Evolutionary conservation across 202 grass and related monocot species (phyloP), one percentile per base, ranked within the genome.

Genomic region (Thinopyrum obtusiflorum): DNA sequence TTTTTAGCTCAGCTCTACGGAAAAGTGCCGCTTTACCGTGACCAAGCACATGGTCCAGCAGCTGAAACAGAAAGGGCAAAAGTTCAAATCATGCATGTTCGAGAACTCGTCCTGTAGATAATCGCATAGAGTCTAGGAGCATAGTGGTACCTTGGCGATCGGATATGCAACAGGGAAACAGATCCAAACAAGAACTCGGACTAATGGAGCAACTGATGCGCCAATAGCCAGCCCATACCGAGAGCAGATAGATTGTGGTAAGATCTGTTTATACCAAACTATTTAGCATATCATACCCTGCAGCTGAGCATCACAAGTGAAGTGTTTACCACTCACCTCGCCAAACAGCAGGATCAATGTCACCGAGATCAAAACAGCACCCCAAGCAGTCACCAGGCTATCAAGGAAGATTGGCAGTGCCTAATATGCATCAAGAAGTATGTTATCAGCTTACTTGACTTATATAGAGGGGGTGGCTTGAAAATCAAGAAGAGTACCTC

Each of bases 361-460:
- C 25, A 96, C 91, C 14, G 96, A 98, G 36, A 98, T 92, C 82
- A 98, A 86, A 75, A 98, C 92, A 3, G 93, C 93, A 55, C 96
- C 91, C 91, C 90, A 94, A 68, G 96, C 96, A 57, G 96, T 92
- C 62, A 98, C 88, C 90, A 98, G 77, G 82, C 88, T 91, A 89
- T 98, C 96, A 47, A 98, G 96, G 67, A 98, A 98, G 82, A 98
- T 98, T 7, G 96, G 96, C 72, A 98, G 75, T 87, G 96, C 86
- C 96, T 98, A 17, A 62, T 33, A 4, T 21, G 57, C 31, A 88
- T 7, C 76, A 46, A 91, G 29, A 76, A 80, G 29, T 61, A 80
- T 91, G 15, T 71, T 49, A 80, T 65, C 82, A 61, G 46, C n/a
- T 27, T 61, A 44, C 20, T 53, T 32, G 4, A 61, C 73, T 66